phyloP scores from a whole-genome alignment of 2,329 filamentous ascomycete species.

The Beauveria australis region DNA sequence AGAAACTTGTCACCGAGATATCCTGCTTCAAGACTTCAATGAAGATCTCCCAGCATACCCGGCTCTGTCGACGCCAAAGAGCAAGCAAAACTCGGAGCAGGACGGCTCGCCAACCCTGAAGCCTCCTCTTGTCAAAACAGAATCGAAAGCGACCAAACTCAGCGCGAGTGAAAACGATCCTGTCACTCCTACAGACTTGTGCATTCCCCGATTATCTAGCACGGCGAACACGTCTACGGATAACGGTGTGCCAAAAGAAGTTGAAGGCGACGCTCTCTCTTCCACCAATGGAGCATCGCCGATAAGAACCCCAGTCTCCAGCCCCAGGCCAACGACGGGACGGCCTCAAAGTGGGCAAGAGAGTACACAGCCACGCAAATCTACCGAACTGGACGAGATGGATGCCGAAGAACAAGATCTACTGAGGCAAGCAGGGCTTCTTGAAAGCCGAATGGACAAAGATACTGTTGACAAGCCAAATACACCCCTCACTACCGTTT shows the following conservation, averaged over 20 bases:
- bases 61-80: conserved; percentile 17
- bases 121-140: conserved; percentile 17
- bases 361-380: conserved; percentile 13
- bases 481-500: conserved; percentile 26
- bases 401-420: conserved; percentile 62
- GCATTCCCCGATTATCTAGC: conserved; percentile 15
- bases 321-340: conserved; percentile 15
- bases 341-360: conserved; percentile 17
- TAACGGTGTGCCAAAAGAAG: neutral
- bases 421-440: conserved; percentile 58
- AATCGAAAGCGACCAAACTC: conserved; percentile 21
- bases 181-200: conserved; percentile 20
- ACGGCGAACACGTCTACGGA: neutral
- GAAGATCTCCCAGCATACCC: conserved; percentile 48
- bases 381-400: conserved; percentile 34
- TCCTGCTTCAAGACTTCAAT: conserved; percentile 75
- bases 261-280: conserved; percentile 2
- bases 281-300: conserved; percentile 20
- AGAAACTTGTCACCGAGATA: conserved; percentile 82
- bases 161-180: conserved; percentile 19
- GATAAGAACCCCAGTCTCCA: conserved; percentile 13
- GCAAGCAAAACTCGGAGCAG: conserved; percentile 20
- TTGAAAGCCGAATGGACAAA: conserved; percentile 33
- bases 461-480: conserved; percentile 27
- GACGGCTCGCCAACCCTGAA: conserved; percentile 22